Evolutionary conservation across 768 basidiomycete genomes (phyloP).

Genomic region (Termitomyces sp.): DNA sequence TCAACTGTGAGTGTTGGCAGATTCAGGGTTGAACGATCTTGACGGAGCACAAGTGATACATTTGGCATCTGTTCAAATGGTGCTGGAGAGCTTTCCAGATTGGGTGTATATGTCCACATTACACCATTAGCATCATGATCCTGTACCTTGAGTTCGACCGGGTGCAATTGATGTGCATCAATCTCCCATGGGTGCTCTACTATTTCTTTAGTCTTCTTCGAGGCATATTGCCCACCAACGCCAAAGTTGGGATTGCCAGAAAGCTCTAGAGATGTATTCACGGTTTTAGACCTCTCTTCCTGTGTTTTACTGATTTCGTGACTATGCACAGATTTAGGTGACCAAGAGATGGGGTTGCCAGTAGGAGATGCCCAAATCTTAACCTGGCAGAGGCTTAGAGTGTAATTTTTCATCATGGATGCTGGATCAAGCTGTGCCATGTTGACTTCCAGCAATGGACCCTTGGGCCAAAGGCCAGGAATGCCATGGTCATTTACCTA

Average conservation of each 20-base stretch:
- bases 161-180: background rate
- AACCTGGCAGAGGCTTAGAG: background rate
- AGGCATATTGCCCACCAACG: background rate
- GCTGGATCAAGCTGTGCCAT: background rate
- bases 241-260: background rate
- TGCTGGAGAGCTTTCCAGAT: background rate
- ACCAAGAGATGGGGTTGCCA: background rate
- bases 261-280: background rate
- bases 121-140: background rate
- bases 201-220: background rate
- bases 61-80: background rate
- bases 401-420: background rate
- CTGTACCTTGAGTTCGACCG: background rate
- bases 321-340: background rate
- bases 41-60: background rate
- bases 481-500: background rate
- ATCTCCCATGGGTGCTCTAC: background rate
- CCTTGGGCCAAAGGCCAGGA: background rate
- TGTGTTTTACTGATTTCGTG: background rate
- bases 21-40: background rate
- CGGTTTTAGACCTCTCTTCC: background rate
- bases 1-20: background rate
- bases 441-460: background rate
- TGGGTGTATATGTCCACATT: background rate
- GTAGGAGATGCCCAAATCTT: background rate